phyloP scores from a whole-genome alignment of 2,329 filamentous ascomycete genomes.

The Epichloe sp. region DNA sequence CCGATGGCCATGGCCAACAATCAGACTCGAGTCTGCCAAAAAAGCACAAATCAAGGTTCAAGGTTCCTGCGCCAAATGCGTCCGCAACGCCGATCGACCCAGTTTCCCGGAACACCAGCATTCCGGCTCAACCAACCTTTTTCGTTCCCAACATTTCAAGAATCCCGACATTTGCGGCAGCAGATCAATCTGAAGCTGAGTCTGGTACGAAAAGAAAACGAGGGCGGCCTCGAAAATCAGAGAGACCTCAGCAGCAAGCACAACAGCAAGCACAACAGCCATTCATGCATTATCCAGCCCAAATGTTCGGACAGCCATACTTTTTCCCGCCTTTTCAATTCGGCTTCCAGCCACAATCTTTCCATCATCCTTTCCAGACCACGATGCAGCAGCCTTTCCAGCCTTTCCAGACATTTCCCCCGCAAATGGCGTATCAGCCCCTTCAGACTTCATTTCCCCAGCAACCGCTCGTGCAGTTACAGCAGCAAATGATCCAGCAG shows the following conservation, averaged over 20 bases:
- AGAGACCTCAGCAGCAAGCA: background rate
- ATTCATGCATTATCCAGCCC: background rate
- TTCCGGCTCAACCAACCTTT: background rate
- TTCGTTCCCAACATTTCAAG: background rate
- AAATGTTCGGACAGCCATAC: slow-evolving; percentile 2
- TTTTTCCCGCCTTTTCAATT: slow-evolving; percentile 2
- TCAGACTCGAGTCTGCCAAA: background rate
- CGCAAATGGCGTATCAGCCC: slow-evolving; percentile 1
- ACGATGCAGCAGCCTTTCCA: slow-evolving; percentile 5
- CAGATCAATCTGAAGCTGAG: background rate
- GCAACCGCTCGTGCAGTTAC: slow-evolving; percentile 1
- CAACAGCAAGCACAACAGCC: background rate
- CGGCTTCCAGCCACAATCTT: slow-evolving; percentile 3
- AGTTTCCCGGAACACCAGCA: background rate
- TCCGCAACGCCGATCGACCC: background rate
- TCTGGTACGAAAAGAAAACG: slow-evolving; percentile 2
- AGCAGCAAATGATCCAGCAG: background rate
- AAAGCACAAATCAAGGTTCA: background rate
- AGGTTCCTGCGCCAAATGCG: background rate
- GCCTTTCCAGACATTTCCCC: background rate
- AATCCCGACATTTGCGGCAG: background rate
- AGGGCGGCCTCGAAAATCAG: slow-evolving; percentile 6
- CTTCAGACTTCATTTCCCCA: slow-evolving; percentile 1
- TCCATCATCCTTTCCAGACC: slow-evolving; percentile 4
- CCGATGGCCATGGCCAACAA: background rate